Base-by-base conservation (phyloP, 2,329 filamentous ascomycete genomes). In the Aspergillus brasiliensis region DNA sequence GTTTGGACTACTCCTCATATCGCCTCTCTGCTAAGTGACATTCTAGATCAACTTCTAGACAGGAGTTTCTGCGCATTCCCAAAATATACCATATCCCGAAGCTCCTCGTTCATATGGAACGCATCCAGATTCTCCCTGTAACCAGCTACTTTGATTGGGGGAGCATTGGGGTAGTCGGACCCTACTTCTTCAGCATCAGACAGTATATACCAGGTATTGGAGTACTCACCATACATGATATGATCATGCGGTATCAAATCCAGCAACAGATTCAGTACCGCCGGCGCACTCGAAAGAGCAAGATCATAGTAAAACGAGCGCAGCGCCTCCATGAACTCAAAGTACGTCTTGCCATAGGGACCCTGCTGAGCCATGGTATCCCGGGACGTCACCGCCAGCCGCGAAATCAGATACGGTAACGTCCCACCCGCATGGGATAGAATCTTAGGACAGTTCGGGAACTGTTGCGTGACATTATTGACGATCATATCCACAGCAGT, bases 341-440 rank as follows among this genome's bases (percentile, higher is more conserved):
- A 58, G 21, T 68, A 51, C 0, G 65, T 63, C 27, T 56, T 63
- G 1, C 61, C 46, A n/a, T 60, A 51, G 5, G 48, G 38, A 7
- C 42, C 61, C 15, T 53, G 28, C n/a, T 53, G 40, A 2, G 58
- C 47, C 17, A 55, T 48, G 0, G 53, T 53, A 13, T 51, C 58
- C 3, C 47, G 15, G 42, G 62, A 58, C 0, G 63, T 60, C 4
- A 51, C 59, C 10, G 75, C 71, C 0, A 71, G 59, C 0, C 80
- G 73, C 1, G 67, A 58, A 11, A 76, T 68, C 0, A 83, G 62
- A 57, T 72, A 80, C 0, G 81, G 80, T 2, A 83, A 67, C 0
- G 78, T 77, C 0, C 81, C 81, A 1, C 81, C 82, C 0, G 75
- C 80, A 62, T 83, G 80, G 0, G 77, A 77, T 1, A 84, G 71